Base-by-base conservation (phyloP, 352 stramenopile genomes). In the Phytophthora sojae region DNA sequence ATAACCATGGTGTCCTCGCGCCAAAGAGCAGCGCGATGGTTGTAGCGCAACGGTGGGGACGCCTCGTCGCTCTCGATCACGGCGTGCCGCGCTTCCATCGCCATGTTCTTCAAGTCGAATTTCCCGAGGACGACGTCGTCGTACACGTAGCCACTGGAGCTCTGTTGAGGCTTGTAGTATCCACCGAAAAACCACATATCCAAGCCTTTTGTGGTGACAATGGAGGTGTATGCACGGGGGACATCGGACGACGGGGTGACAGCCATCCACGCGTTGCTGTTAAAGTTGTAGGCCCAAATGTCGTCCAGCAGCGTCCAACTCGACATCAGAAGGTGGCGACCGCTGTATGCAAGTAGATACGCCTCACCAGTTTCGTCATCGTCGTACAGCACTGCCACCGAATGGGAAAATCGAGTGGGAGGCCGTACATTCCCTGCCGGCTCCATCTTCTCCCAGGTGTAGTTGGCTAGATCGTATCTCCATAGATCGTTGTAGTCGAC, bases 141-240 rank as follows among this genome's bases (percentile, higher is more conserved):
- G 63, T 90, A 92, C 39, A 93, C 85, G 64, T 89, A 93, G 0
- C 83, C 85, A 66, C 77, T 93, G 25, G 74, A 64, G 30, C 82
- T 79, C 44, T 86, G 67, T 9, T 79, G 75, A 7, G 81, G 71
- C 11, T 83, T 83, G 57, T 88, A 93, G 65, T 93, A 93, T 17
- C 85, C 85, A 0, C 82, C 82, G 25, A 92, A 93, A 71, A 93
- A 93, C 85, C 85, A 93, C 61, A 91, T 86, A 57, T 77, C 76
- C 0, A 57, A 63, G 2, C 73, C 64, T 50, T 76, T 54, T 0
- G 82, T 81, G 2, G 77, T 75, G n/a, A 93, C 71, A 59, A 86
- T 66, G 14, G 85, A 89, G 19, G 85, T 93, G 69, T 93, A 93
- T 1, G 85, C 85, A 2, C 85, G 85, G 37, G 79, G 78, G 68